Evolutionary conservation across 2,329 filamentous ascomycete species (phyloP).

Genomic region (Scedosporium apiospermum): DNA sequence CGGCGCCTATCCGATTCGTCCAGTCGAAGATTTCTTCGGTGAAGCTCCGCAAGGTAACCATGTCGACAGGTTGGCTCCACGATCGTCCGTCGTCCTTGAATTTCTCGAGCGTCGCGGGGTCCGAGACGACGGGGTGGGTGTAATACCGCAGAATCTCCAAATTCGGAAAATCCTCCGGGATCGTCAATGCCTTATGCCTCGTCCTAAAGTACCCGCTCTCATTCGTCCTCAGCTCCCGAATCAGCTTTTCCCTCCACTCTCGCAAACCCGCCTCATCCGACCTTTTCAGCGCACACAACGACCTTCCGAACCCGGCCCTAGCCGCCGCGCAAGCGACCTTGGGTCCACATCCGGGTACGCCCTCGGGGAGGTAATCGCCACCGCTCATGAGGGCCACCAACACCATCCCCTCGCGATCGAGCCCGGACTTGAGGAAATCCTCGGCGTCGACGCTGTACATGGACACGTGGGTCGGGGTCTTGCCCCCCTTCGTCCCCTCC

Average conservation of each 20-base stretch:
- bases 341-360: conserved; percentile 77
- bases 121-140: conserved; percentile 75
- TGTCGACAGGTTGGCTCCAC: conserved; percentile 57
- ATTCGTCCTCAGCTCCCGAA: conserved; percentile 73
- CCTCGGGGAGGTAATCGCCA: conserved; percentile 85
- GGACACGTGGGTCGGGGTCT: conserved; percentile 74
- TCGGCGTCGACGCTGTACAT: conserved; percentile 61
- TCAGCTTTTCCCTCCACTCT: conserved; percentile 63
- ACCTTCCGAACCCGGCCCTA: conserved; percentile 72
- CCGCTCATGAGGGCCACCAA: conserved; percentile 90
- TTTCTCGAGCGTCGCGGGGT: conserved; percentile 41
- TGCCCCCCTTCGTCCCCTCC: conserved; percentile 53
- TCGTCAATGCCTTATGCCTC: conserved; percentile 61
- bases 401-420: conserved; percentile 85
- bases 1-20: conserved; percentile 66
- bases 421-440: conserved; percentile 37
- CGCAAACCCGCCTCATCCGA: conserved; percentile 50
- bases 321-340: conserved; percentile 88
- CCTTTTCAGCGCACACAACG: conserved; percentile 56
- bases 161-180: conserved; percentile 77
- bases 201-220: conserved; percentile 70
- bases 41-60: conserved; percentile 61
- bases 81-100: conserved; percentile 38
- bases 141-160: conserved; percentile 76
- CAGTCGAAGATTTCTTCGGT: conserved; percentile 77